phyloP scores from a whole-genome alignment of 2,329 filamentous ascomycete genomes.

The Seiridium cupressi region DNA sequence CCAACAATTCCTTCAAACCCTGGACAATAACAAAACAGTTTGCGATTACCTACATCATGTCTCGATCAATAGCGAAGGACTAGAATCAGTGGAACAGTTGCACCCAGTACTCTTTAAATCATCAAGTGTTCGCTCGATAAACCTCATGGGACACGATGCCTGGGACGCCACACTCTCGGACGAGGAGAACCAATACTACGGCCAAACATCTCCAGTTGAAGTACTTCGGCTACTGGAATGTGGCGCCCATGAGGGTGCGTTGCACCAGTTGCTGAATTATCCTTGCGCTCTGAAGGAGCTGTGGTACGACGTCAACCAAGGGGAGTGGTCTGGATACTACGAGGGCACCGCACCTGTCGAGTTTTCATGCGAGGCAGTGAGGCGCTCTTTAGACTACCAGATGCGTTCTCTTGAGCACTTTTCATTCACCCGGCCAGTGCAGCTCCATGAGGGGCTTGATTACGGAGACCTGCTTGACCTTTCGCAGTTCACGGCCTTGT shows the following conservation, averaged over 20 bases:
- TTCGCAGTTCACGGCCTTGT: not conserved
- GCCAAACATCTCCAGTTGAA: constrained; percentile 2
- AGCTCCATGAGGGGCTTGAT: not conserved
- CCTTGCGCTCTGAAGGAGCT: constrained; percentile 6
- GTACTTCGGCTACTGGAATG: constrained; percentile 5
- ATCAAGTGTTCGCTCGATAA: not conserved
- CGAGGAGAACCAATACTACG: not conserved
- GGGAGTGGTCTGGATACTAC: not conserved
- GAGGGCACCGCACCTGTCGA: not conserved
- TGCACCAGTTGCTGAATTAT: constrained; percentile 3
- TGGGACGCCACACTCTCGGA: not conserved
- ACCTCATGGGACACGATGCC: not conserved
- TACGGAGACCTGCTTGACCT: constrained; percentile 1
- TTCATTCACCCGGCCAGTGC: not conserved
- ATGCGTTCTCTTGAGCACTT: constrained; percentile 6
- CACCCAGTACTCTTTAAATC: not conserved
- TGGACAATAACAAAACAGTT: not conserved
- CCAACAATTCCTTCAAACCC: not conserved
- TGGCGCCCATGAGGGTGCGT: not conserved
- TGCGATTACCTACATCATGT: not conserved
- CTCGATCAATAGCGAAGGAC: not conserved
- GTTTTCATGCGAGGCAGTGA: constrained; percentile 1
- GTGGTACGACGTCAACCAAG: constrained; percentile 7
- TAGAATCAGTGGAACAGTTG: not conserved
- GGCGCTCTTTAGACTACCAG: constrained; percentile 1